Evolutionary conservation across 2,329 filamentous ascomycete genomes (phyloP), one percentile per base, ranked within the genome.

Genomic region (Xylariales sp.): DNA sequence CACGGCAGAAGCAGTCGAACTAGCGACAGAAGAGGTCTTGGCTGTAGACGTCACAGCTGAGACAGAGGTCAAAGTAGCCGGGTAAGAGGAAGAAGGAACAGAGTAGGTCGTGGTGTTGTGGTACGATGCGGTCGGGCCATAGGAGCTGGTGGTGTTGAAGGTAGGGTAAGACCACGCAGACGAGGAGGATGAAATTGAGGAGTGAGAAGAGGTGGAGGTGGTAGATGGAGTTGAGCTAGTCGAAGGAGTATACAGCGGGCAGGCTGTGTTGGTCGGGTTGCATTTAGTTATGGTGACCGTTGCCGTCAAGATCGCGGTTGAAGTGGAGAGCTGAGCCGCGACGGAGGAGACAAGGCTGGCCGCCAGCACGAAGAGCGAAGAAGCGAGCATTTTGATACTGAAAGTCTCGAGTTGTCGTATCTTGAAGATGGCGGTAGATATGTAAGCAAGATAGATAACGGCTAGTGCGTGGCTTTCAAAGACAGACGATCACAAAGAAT

Each of bases 181-280:
- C 9, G 39, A 35, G 15, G 39, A 28, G 9, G 22, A 35, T 8
- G 31, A 19, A 21, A 16, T 16, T n/a, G 22, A 12, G 14, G 39
- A 31, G 31, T 15, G 20, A 10, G 28, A 14, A 9, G 14, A 19
- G 38, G 10, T 16, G 20, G 39, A 36, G 14, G 31, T 24, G 22
- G 22, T 36, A 24, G 22, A 20, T 10, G 32, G 12, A n/a, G 25
- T 8, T 24, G 34, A 18, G 12, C 15, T 21, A 19, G 20, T 31
- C 14, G 36, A 39, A 12, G 22, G 14, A 18, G 18, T 42, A 18
- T 42, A 42, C 31, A 36, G 22, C 8, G 39, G 39, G 31, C 39
- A 42, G 12, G 32, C 31, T 4, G 39, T 42, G 39, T 42, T 42
- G 31, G 39, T 42, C 3, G 39, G 39, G 39, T 42, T 42, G 39